Base-by-base conservation (phyloP, 495 filamentous ascomycete genomes). In the Penicillium daleae region DNA sequence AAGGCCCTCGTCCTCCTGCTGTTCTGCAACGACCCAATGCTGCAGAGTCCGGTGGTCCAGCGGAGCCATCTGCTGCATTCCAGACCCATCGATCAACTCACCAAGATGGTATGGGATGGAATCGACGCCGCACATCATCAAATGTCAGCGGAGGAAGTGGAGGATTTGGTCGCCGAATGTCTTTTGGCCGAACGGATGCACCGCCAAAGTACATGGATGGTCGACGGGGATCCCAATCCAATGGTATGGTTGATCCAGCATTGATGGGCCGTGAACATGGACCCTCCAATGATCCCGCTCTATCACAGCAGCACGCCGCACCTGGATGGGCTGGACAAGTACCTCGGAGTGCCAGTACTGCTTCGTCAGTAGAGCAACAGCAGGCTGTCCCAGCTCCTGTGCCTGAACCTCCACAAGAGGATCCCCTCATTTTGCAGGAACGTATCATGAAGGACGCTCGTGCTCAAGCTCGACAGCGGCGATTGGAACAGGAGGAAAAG, bases 101-200 rank as follows among this genome's bases (percentile, higher is more conserved):
- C 35, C 88, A 88, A 54, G 90, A 93, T 60, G 85, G 79, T 17
- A 70, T 71, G 15, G 81, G 87, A 5, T 97, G 91, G 83, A 85
- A 83, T 29, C 87, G 93, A 59, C 87, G 92, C 49, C 88, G 96
- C 49, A 89, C 90, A 54, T 97, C 94, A n/a, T 97, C 94, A 2
- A 97, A 93, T 69, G 90, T 97, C 31, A 97, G 94, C 71, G 94
- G 93, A 32, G 92, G 92, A 59, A 97, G 93, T 74, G 90, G 90
- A 46, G 84, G 82, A 50, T 85, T 85, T 68, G 83, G 82, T 57
- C 81, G 85, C 61, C 80, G 85, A 21, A 81, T 81, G 75, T 89
- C 86, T 8, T 78, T 85, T 62, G 76, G 80, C 52, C 78, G 77
- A 37, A 67, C 73, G 40, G 85, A 87, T 59, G 61, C 74, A 12